phyloP scores from a whole-genome alignment of 2,329 filamentous ascomycete species.

The Orbilia blumenaviensis region DNA sequence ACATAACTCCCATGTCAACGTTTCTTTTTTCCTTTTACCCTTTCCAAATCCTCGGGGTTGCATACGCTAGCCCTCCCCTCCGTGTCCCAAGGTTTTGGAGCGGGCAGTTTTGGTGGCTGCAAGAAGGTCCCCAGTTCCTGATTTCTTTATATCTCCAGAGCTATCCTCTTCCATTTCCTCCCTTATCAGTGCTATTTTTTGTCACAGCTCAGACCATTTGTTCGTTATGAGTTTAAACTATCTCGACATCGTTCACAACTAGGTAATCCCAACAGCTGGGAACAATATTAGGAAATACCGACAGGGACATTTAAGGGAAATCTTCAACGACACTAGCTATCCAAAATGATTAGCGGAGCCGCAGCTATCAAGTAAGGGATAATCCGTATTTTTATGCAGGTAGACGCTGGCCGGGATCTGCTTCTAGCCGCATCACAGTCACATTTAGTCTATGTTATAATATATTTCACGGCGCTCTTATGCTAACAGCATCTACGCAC shows the following conservation, averaged over 20 bases:
- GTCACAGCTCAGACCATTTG: constrained; percentile 21
- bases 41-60: constrained; percentile 29
- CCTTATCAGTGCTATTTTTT: constrained; percentile 25
- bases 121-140: constrained; percentile 24
- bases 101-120: constrained; percentile 41
- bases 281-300: constrained; percentile 33
- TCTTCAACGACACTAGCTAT: constrained; percentile 21
- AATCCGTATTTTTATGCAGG: neutral
- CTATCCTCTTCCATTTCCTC: constrained; percentile 7
- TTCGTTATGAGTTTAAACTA: constrained; percentile 33
- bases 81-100: constrained; percentile 30
- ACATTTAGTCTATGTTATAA: neutral
- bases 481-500: constrained; percentile 23
- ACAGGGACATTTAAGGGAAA: constrained; percentile 22
- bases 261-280: constrained; percentile 25
- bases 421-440: constrained; percentile 32
- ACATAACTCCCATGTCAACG: constrained; percentile 27
- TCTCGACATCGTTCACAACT: constrained; percentile 12
- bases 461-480: neutral
- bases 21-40: constrained; percentile 18
- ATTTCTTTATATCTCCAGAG: constrained; percentile 45
- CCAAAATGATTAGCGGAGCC: constrained; percentile 49
- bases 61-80: constrained; percentile 21
- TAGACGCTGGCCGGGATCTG: neutral
- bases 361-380: constrained; percentile 47